Evolutionary conservation across 1,284 basidiomycete genomes (phyloP).

Genomic region (Microbotryum silenes-acaulis): DNA sequence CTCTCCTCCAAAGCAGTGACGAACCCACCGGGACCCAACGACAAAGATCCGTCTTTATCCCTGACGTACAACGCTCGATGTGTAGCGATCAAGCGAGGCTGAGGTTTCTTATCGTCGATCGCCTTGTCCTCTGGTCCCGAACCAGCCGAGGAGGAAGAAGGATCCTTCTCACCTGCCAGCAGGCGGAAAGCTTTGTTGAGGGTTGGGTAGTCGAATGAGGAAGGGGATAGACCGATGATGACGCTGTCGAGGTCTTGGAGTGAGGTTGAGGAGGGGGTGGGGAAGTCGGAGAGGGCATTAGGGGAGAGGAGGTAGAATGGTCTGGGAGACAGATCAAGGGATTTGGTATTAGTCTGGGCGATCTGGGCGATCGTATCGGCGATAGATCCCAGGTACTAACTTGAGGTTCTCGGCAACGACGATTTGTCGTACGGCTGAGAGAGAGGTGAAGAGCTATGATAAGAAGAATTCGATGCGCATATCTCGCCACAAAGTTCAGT

Average conservation of each 20-base stretch:
- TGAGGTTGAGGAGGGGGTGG: slow-evolving; percentile 33
- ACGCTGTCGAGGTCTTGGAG: slow-evolving; percentile 48
- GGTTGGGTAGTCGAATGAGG: slow-evolving; percentile 50
- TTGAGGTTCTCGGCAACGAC: slow-evolving; percentile 45
- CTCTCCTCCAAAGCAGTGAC: slow-evolving; percentile 57
- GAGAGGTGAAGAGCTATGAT: slow-evolving; percentile 48
- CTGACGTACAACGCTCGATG: slow-evolving; percentile 52
- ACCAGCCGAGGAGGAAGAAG: too few relatives aligned
- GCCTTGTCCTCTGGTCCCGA: background rate
- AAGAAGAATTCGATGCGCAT: background rate
- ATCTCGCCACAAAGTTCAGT: background rate
- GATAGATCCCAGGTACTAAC: slow-evolving; percentile 38
- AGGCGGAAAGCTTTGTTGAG: slow-evolving; percentile 62
- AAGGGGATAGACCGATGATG: slow-evolving; percentile 57
- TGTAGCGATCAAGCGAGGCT: slow-evolving; percentile 50
- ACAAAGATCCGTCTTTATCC: slow-evolving; percentile 48
- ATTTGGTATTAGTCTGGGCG: too few relatives aligned
- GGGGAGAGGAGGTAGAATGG: slow-evolving; percentile 56
- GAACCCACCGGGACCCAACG: slow-evolving; percentile 60
- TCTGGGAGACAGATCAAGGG: slow-evolving; percentile 37
- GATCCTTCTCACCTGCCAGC: slow-evolving; percentile 40
- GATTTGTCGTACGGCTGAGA: slow-evolving; percentile 53
- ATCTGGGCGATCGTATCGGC: too few relatives aligned
- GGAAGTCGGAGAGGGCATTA: slow-evolving; percentile 53
- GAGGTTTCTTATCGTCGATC: background rate